A percentile compares a stretch with the other conserved stretches of the same genome.
These are phyloP conservation scores for Ostreobium quekettii DNA, from an alignment of 139 green algal species.

Conservation along the genomic window DNA sequence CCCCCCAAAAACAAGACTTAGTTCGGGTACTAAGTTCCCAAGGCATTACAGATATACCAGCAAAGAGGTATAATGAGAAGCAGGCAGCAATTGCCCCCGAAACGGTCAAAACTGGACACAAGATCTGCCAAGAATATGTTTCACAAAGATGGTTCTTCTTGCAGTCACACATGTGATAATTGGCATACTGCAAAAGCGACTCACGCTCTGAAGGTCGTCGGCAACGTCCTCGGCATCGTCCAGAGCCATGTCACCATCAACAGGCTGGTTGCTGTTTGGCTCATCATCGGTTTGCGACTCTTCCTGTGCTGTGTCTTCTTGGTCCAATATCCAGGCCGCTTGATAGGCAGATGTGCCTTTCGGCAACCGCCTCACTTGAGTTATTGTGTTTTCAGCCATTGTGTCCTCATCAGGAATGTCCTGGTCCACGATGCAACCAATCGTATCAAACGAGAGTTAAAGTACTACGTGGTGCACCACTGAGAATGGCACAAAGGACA, in stretches of 20 bases:
- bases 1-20: no score
- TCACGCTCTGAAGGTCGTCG: no score
- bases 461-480: neutral
- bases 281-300: conserved; percentile 40
- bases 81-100: no score
- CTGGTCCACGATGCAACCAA: neutral
- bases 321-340: conserved; percentile 82
- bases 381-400: neutral
- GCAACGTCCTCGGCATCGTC: neutral
- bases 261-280: conserved; percentile 25
- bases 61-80: no score
- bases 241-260: conserved; percentile 19
- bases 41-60: no score
- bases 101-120: no score
- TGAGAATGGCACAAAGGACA: neutral
- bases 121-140: no score
- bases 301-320: conserved; percentile 29
- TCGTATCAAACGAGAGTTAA: neutral
- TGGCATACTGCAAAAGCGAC: no score
- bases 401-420: neutral
- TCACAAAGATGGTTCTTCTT: no score
- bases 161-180: no score
- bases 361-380: conserved; percentile 46
- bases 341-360: conserved; percentile 88
- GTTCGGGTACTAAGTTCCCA: no score